Evolutionary conservation across 352 stramenopile species (phyloP), one percentile per base, ranked within the genome.

Genomic region (Pythium oligandrum): DNA sequence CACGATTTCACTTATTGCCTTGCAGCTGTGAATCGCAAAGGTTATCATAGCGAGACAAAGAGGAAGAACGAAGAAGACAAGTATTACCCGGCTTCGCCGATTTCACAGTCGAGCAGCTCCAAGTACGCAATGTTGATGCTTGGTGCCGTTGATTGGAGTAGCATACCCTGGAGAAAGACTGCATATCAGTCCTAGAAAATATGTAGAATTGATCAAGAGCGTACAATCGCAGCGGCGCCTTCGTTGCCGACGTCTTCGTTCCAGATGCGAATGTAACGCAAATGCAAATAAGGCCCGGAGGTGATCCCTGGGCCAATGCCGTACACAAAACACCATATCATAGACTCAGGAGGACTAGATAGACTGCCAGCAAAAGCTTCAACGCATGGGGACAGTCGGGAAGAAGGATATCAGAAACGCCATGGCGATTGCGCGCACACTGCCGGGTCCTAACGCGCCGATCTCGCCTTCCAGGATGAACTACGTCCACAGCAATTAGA

Each of bases 191-290:
- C 17, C 17, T 26, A 26, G 17, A 26, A 26, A 26, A 26, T 26
- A 26, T 26, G 17, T 26, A 26, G 17, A 26, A 26, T 26, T 26
- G 17, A 26, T 26, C 26, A 44, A 12, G 12, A 31, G 59, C 70
- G 46, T 78, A 88, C 80, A 43, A 93, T 83, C 33, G 73, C 78
- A 31, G 68, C 68, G 3, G 68, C 75, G 49, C 83, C 83, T 66
- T 93, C 83, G 52, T 93, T 69, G 3, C 76, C 80, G 47, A 93
- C 66, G 47, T 87, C 73, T 44, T 93, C 80, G 51, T 88, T 86
- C 83, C 83, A 93, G 31, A 93, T 80, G 34, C 80, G 83, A 53
- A 91, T 84, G 62, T 82, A 90, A 7, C 74, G 71, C 10, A 93
- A 55, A 26, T 85, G 76, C 33, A 58, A 67, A 57, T 91, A 93